Base-by-base conservation (phyloP, 164 flowering plant genomes). In the Sextonia rubra region DNA sequence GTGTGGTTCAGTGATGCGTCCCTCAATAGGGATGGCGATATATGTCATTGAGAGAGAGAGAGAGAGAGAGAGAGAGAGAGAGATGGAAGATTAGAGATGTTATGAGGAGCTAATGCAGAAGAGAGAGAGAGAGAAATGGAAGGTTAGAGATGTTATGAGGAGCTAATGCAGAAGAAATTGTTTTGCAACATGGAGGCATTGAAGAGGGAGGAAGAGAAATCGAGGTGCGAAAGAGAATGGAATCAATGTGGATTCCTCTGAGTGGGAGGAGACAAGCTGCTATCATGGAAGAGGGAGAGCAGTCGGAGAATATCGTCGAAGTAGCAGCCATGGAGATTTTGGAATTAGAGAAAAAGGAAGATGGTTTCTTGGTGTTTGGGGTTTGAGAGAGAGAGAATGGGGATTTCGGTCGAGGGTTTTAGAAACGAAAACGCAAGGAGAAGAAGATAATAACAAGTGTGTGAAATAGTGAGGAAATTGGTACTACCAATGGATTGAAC, bases 221-320 rank as follows among this genome's bases (percentile, higher is more conserved):
- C 56, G 76, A 74, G 29, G 74, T 80, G 69, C 74, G 74, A 30
- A 73, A 32, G 7, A 44, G 73, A 48, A 78, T 24, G 49, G 72
- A 61, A n/a, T 70, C 62, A n/a, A 6, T 64, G 73, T 70, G 74
- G 73, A 62, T 49, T 37, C 63, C 75, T 71, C 47, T 70, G 14
- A 77, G 29, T 1, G 86, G 83, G 26, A 87, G 70, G 69, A 84
- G 74, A 0, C 87, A 82, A 73, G 81, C 77, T 1, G 83, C n/a
- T n/a, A n/a, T 69, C 11, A 86, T 68, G 3, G 85, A 72, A 7
- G 85, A 77, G 44, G 44, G 44, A 20, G 86, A 81, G 70, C 78
- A 84, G 69, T 84, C 87, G 2, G 82, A 74, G 65, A 81, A 76
- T 1, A 80, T 76, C 71, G 76, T 60, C 22, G 83, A 78, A 20